A percentile compares a stretch with the other conserved stretches of the same genome.
These are phyloP conservation scores for Lepidium didymum DNA, from an alignment of 345 rosid genomes.

Conservation along the genomic window DNA sequence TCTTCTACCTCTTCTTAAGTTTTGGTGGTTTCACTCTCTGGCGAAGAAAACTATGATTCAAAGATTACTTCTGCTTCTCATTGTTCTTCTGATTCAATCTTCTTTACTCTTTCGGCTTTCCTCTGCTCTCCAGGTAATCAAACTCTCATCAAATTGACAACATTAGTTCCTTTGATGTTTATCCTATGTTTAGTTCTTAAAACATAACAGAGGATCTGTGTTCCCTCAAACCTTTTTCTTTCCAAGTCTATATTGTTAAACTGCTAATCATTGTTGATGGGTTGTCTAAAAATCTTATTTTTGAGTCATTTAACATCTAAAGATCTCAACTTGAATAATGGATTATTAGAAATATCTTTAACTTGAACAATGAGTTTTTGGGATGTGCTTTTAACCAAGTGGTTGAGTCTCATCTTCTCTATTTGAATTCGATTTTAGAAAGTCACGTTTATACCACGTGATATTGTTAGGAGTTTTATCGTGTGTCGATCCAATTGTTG, in stretches of 20 bases:
- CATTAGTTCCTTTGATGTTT: neutral
- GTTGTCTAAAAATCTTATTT: neutral
- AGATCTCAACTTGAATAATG: no score
- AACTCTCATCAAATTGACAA: neutral
- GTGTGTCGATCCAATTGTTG: no score
- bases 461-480: no score
- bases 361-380: no score
- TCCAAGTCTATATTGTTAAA: neutral
- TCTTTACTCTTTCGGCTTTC: conserved; percentile 33
- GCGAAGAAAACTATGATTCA: conserved; percentile 26
- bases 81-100: conserved; percentile 20
- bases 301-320: neutral
- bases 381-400: no score
- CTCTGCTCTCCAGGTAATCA: conserved; percentile 54
- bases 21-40: neutral
- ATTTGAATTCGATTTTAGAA: no score
- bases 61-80: conserved; percentile 20
- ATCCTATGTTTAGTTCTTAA: neutral
- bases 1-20: neutral
- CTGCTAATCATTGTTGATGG: neutral
- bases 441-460: no score
- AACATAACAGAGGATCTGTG: neutral
- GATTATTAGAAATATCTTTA: no score
- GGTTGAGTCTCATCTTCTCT: no score
- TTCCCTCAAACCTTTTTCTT: neutral